These are phyloP conservation scores for Clathrus columnatus DNA, from an alignment of 768 basidiomycete species.

Conservation along the genomic window DNA sequence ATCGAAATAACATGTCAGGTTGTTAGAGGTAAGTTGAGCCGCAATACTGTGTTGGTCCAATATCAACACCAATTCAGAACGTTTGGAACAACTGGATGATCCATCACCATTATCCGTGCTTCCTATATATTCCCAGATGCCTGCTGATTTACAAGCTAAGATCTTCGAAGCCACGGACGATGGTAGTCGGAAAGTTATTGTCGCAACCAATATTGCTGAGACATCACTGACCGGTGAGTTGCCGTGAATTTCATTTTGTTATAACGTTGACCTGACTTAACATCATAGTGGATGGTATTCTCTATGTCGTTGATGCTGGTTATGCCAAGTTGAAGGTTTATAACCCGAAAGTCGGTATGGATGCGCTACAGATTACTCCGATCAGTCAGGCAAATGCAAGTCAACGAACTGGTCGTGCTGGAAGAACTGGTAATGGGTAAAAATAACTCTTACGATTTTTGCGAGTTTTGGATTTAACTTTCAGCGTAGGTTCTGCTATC, in stretches of 20 bases:
- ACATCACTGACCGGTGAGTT: constrained; percentile 82
- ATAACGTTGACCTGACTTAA: not conserved
- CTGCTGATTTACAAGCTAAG: constrained; percentile 95
- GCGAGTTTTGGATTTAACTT: constrained; percentile 5
- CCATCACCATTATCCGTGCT: constrained; percentile 82
- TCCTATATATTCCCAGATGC: constrained; percentile 99
- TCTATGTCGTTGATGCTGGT: constrained; percentile 93
- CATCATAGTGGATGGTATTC: constrained; percentile 81
- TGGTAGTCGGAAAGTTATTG: constrained; percentile 92
- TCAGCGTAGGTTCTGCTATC: constrained; percentile 78
- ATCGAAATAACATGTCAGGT: constrained; percentile 97
- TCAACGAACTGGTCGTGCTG: constrained; percentile 92
- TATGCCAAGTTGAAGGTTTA: constrained; percentile 98
- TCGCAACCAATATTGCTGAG: constrained; percentile 98
- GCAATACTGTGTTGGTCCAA: not conserved
- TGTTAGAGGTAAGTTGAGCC: constrained; percentile 54
- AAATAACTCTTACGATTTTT: constrained; percentile 19
- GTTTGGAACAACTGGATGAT: constrained; percentile 85
- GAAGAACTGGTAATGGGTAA: constrained; percentile 91
- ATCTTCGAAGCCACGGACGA: constrained; percentile 94
- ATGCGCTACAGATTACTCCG: constrained; percentile 96
- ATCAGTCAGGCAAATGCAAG: constrained; percentile 98
- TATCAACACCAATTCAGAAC: constrained; percentile 46
- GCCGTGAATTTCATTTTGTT: not conserved
- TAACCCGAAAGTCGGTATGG: constrained; percentile 99